Conservation (phyloP, 2,329 filamentous ascomycete genomes). For the Cladosporium sp. region DNA sequence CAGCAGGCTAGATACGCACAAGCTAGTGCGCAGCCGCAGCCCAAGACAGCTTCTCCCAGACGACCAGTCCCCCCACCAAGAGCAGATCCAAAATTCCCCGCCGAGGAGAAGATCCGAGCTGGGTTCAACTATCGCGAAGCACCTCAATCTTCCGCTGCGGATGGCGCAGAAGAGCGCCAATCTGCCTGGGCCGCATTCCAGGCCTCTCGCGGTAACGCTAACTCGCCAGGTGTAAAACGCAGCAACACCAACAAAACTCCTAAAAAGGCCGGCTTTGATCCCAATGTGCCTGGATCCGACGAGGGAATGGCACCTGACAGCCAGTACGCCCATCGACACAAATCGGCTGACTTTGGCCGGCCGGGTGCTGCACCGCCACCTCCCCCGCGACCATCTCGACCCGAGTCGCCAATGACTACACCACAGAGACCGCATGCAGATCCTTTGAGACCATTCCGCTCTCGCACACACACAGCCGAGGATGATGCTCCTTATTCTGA, state of each 20-base stretch:
- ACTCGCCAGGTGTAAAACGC: slow-evolving; percentile 33
- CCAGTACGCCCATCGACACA: slow-evolving; percentile 32
- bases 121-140: slow-evolving; percentile 35
- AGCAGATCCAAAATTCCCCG: slow-evolving; percentile 35
- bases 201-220: slow-evolving; percentile 26
- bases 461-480: slow-evolving; percentile 20
- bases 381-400: slow-evolving; percentile 41
- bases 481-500: slow-evolving; percentile 46
- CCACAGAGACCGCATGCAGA: slow-evolving; percentile 41
- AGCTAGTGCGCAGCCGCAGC: slow-evolving; percentile 4
- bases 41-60: slow-evolving; percentile 21
- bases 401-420: slow-evolving; percentile 29
- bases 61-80: slow-evolving; percentile 35
- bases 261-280: slow-evolving; percentile 59
- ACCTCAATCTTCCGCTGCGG: slow-evolving; percentile 22
- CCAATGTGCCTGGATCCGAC: slow-evolving; percentile 58
- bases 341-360: slow-evolving; percentile 32
- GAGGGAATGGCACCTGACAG: slow-evolving; percentile 53
- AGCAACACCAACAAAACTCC: slow-evolving; percentile 44
- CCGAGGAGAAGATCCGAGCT: slow-evolving; percentile 40
- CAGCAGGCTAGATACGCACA: slow-evolving; percentile 19
- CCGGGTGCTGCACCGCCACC: slow-evolving; percentile 32
- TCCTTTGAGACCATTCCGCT: slow-evolving; percentile 40
- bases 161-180: slow-evolving; percentile 33
- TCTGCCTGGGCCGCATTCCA: slow-evolving; percentile 40